Percentiles rank a stretch among this genome's conserved stretches.
phyloP scores from a whole-genome alignment of 306 rosid genomes.

The Citrullus amarus region DNA sequence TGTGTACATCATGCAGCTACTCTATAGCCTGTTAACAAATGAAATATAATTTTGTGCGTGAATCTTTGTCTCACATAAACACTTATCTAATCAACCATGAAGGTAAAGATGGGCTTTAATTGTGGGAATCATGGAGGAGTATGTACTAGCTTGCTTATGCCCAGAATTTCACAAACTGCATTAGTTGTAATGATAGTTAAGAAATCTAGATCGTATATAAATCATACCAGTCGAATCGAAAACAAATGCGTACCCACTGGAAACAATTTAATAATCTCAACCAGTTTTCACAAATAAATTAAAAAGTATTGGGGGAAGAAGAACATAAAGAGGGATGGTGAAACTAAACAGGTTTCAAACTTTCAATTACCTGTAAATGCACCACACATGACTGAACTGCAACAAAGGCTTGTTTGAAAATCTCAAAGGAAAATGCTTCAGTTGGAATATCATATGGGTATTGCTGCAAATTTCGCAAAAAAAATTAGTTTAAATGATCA shows the following conservation, averaged over 20 bases:
- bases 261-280: background rate
- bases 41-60: background rate
- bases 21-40: background rate
- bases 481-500: constrained; percentile 7
- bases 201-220: background rate
- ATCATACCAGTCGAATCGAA: background rate
- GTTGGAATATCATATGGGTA: constrained; percentile 95
- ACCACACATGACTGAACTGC: constrained; percentile 97
- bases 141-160: no score
- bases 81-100: background rate
- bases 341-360: background rate
- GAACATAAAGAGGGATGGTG: background rate
- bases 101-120: background rate
- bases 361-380: constrained; percentile 67
- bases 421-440: constrained; percentile 91
- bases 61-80: background rate
- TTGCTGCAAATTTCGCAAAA: constrained; percentile 52
- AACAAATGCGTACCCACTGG: background rate
- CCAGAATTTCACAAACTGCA: no score
- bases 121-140: no score
- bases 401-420: constrained; percentile 97
- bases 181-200: background rate
- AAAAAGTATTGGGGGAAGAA: background rate
- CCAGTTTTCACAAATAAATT: background rate
- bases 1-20: background rate